phyloP scores from a whole-genome alignment of 2,329 filamentous ascomycete species.

The Penicillium sp. region DNA sequence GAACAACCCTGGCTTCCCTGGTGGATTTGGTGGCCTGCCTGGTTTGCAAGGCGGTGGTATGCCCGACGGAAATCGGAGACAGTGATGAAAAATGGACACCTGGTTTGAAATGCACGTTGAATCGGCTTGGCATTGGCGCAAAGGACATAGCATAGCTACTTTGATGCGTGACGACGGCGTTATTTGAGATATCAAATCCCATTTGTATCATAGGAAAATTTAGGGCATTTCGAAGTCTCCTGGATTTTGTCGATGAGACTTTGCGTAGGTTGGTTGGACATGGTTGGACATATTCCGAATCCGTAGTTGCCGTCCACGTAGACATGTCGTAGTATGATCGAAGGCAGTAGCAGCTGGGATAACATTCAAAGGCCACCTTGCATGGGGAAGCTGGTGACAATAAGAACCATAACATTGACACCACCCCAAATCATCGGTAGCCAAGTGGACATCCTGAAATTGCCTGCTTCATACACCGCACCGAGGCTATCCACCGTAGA shows the following conservation, averaged over 20 bases:
- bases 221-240: conserved; percentile 2
- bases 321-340: background rate
- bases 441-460: conserved; percentile 92
- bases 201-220: conserved; percentile 20
- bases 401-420: conserved; percentile 77
- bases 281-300: background rate
- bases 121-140: conserved; percentile 20
- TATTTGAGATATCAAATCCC: conserved; percentile 15
- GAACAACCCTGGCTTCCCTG: conserved; percentile 34
- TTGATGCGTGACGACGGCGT: conserved; percentile 16
- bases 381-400: conserved; percentile 89
- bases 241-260: background rate
- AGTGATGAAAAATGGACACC: conserved; percentile 1
- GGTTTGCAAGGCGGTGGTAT: conserved; percentile 38
- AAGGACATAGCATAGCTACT: conserved; percentile 18
- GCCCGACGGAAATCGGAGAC: conserved; percentile 58
- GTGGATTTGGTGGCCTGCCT: conserved; percentile 32
- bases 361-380: conserved; percentile 73
- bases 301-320: background rate
- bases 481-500: conserved; percentile 58
- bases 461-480: conserved; percentile 76
- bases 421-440: conserved; percentile 86
- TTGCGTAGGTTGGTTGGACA: background rate
- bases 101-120: conserved; percentile 9
- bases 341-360: background rate